Percentiles rank a stretch among this genome's conserved stretches.
Evolutionary conservation across 495 filamentous ascomycete genomes (phyloP).

Genomic region (Tuber borchii): DNA sequence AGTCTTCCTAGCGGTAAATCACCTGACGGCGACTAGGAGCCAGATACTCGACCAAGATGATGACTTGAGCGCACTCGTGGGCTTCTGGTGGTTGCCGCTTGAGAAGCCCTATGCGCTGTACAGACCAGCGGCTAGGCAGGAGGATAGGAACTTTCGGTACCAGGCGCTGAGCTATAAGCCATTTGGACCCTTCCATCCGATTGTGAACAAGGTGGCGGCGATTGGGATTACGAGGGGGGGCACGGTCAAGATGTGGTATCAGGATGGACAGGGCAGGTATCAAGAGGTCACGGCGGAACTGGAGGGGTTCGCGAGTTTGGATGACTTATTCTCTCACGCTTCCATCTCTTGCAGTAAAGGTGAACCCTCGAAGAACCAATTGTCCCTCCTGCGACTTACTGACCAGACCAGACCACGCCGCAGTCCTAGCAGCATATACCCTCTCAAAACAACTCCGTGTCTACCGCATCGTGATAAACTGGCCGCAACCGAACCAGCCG

Average conservation of each 20-base stretch:
- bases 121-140: conserved; percentile 31
- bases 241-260: conserved; percentile 42
- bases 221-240: conserved; percentile 40
- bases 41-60: conserved; percentile 37
- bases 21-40: conserved; percentile 26
- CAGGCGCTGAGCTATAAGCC: conserved; percentile 28
- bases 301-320: conserved; percentile 33
- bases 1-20: conserved; percentile 39
- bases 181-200: conserved; percentile 37
- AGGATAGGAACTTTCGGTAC: conserved; percentile 34
- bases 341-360: conserved; percentile 40
- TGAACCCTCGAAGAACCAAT: conserved; percentile 2
- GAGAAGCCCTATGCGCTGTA: conserved; percentile 38
- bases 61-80: conserved; percentile 39
- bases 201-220: conserved; percentile 34
- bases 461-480: conserved; percentile 39
- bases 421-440: conserved; percentile 40
- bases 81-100: conserved; percentile 42
- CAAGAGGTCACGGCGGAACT: conserved; percentile 37
- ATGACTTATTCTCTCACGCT: conserved; percentile 41
- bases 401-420: conserved; percentile 18
- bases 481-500: conserved; percentile 29
- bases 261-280: conserved; percentile 33
- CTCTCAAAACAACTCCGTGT: conserved; percentile 39
- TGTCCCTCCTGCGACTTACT: background rate